A percentile compares a stretch with the other conserved stretches of the same genome.
Conservation (phyloP, 2,329 filamentous ascomycete species). For the Aureobasidium pullulans region DNA sequence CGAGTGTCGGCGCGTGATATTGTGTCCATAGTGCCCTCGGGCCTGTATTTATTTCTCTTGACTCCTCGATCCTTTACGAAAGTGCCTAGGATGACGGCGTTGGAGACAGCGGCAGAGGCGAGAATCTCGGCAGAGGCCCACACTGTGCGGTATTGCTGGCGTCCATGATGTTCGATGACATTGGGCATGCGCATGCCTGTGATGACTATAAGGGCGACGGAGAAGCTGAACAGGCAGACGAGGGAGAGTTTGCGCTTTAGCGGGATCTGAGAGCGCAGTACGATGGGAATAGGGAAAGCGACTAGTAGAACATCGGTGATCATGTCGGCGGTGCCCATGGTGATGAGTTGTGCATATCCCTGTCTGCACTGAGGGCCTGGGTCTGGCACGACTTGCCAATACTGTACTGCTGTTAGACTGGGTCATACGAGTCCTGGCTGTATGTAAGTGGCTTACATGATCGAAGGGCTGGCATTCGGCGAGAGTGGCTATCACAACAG, state of each 20-base stretch:
- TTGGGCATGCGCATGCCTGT: constrained; percentile 75
- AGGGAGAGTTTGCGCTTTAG: constrained; percentile 73
- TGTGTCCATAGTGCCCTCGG: constrained; percentile 44
- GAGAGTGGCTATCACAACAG: constrained; percentile 72
- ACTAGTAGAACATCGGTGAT: constrained; percentile 83
- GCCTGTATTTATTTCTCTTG: constrained; percentile 79
- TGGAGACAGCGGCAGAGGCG: constrained; percentile 79
- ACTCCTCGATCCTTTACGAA: constrained; percentile 85
- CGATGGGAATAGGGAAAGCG: constrained; percentile 82
- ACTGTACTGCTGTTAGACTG: constrained; percentile 20
- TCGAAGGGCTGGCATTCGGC: constrained; percentile 64
- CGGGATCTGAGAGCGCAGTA: constrained; percentile 69
- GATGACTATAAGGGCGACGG: constrained; percentile 69
- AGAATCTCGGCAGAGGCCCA: constrained; percentile 86
- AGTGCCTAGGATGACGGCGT: constrained; percentile 81
- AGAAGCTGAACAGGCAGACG: constrained; percentile 73
- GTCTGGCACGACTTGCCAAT: constrained; percentile 60
- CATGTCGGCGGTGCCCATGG: constrained; percentile 83
- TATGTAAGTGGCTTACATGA: constrained; percentile 23
- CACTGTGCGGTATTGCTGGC: constrained; percentile 81
- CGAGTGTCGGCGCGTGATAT: constrained; percentile 50
- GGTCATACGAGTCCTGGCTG: too few relatives aligned
- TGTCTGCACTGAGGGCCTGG: constrained; percentile 79
- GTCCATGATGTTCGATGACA: constrained; percentile 62
- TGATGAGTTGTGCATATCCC: constrained; percentile 78